Conservation (phyloP, 2,329 filamentous ascomycete species). For the Xenosphaeropsis pyriputrescens region DNA sequence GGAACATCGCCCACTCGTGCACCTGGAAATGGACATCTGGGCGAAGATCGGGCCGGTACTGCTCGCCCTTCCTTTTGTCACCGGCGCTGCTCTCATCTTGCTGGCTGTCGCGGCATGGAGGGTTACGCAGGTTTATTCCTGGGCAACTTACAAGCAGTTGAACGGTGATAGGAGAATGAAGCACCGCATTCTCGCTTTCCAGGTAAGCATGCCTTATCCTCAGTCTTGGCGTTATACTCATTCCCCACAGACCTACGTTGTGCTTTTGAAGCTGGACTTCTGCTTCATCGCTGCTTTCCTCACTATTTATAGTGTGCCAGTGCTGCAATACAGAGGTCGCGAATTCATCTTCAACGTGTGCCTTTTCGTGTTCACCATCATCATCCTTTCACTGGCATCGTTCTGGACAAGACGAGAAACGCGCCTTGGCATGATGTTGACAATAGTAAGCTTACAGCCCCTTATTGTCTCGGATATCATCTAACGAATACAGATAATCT, state of each 20-base stretch:
- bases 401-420: constrained; percentile 78
- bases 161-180: constrained; percentile 95
- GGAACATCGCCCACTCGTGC: constrained; percentile 13
- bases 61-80: constrained; percentile 72
- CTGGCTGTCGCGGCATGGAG: constrained; percentile 81
- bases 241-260: constrained; percentile 71
- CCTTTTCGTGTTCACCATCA: constrained; percentile 81
- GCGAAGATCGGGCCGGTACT: constrained; percentile 56
- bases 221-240: constrained; percentile 1
- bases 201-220: constrained; percentile 39
- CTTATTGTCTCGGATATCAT: too few species aligned
- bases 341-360: constrained; percentile 81
- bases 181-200: constrained; percentile 87
- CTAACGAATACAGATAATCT: too few species aligned
- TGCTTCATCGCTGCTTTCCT: constrained; percentile 99
- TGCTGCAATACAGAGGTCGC: constrained; percentile 49
- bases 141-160: constrained; percentile 99
- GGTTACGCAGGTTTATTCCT: constrained; percentile 94
- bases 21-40: constrained; percentile 41
- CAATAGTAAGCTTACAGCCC: constrained; percentile 60
- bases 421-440: constrained; percentile 57
- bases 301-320: constrained; percentile 91
- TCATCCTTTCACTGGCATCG: constrained; percentile 73
- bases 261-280: constrained; percentile 96
- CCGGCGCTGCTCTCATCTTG: constrained; percentile 57